These are phyloP conservation scores for Ustulina deusta DNA, from an alignment of 2,329 filamentous ascomycete genomes.

Conservation along the genomic window DNA sequence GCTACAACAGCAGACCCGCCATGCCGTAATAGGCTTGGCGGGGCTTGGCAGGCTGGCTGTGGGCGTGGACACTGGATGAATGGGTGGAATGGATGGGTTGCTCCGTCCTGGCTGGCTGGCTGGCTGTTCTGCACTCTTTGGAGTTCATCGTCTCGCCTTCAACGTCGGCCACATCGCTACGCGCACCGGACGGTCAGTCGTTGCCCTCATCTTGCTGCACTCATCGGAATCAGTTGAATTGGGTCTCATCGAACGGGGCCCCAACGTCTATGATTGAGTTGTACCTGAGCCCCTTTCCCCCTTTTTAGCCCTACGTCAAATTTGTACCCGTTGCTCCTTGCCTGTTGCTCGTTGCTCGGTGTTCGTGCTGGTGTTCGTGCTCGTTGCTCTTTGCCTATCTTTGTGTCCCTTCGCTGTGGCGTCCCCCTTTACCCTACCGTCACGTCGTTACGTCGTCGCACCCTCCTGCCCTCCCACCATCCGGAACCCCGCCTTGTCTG, in stretches of 20 bases:
- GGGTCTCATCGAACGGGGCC: slow-evolving; percentile 15
- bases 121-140: slow-evolving; percentile 24
- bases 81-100: slow-evolving; percentile 17
- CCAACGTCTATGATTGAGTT: slow-evolving; percentile 14
- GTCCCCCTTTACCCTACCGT: slow-evolving; percentile 1
- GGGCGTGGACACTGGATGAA: background rate
- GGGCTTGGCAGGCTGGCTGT: slow-evolving; percentile 20
- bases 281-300: slow-evolving; percentile 7
- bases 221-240: slow-evolving; percentile 16
- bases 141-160: slow-evolving; percentile 28
- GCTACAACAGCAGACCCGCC: slow-evolving; percentile 33
- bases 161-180: slow-evolving; percentile 28
- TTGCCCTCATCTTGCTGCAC: slow-evolving; percentile 8
- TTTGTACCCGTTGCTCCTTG: slow-evolving; percentile 8
- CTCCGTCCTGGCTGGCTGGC: slow-evolving; percentile 31
- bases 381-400: slow-evolving; percentile 24
- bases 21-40: slow-evolving; percentile 34
- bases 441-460: slow-evolving; percentile 16
- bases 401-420: slow-evolving; percentile 26
- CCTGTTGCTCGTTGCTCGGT: slow-evolving; percentile 17
- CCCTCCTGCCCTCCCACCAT: slow-evolving; percentile 17
- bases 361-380: too few relatives aligned
- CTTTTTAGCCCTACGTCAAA: slow-evolving; percentile 14
- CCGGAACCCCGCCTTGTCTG: slow-evolving; percentile 10
- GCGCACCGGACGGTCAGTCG: slow-evolving; percentile 25